A percentile compares a stretch with the other conserved stretches of the same genome.
phyloP scores from a whole-genome alignment of 441 rosid species.

The Macaranga tanarius region DNA sequence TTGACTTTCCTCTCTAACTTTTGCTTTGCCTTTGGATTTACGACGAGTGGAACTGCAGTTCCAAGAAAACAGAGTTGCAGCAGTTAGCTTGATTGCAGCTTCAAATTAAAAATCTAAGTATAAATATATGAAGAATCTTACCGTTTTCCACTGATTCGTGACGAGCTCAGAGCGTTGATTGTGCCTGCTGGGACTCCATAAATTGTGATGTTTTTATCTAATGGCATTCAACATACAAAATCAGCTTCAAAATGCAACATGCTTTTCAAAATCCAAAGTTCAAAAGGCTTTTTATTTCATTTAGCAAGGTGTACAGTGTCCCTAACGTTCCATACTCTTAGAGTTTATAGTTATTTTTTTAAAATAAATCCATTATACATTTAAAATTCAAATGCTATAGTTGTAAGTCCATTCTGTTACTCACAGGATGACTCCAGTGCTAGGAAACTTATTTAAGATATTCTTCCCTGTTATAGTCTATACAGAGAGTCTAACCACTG shows the following conservation, averaged over 20 bases:
- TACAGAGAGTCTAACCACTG: neutral
- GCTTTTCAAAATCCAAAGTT: neutral
- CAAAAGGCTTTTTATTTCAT: neutral
- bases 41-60: conserved; percentile 6
- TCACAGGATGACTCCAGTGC: neutral
- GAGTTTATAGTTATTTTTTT: no score
- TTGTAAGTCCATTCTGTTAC: neutral
- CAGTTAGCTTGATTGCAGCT: conserved; percentile 6
- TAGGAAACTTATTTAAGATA: neutral
- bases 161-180: neutral
- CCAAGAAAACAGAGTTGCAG: conserved; percentile 10
- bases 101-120: neutral
- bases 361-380: neutral
- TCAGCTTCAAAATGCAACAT: neutral
- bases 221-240: neutral
- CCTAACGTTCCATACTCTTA: neutral
- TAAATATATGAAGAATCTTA: neutral
- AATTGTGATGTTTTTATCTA: conserved; percentile 17
- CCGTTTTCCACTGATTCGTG: neutral
- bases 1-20: neutral
- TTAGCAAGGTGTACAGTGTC: neutral
- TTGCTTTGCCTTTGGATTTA: neutral
- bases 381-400: neutral
- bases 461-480: neutral
- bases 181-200: neutral